Base-by-base conservation (phyloP, 306 rosid genomes). In the Cucumis cinereus region DNA sequence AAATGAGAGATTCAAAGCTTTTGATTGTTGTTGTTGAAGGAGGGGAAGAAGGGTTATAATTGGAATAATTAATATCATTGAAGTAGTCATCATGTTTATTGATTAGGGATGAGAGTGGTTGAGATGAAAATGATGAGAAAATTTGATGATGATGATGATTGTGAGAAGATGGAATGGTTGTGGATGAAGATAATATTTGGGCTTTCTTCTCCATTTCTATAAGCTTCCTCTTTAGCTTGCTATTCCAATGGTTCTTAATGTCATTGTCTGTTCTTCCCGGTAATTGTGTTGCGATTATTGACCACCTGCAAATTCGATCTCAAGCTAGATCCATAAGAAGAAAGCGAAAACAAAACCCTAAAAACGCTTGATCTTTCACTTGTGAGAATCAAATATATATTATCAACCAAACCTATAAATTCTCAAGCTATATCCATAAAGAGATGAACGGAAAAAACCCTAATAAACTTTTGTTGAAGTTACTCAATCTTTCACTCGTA, bases 221-320 rank as follows among this genome's bases (percentile, higher is more conserved):
- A 3, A 70, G 20, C 35, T 70, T 70, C 75, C 50, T 70, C 75
- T 70, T 70, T 6, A 70, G 54, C 24, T 70, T 70, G 75, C 75
- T 70, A 7, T 70, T 70, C 75, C 75, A 70, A 26, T 70, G 75
- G 4, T 70, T 70, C 17, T 70, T 70, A 8, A 70, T 70, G 3
- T 69, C 74, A 1, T 69, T 69, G 22, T 69, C 74, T 0, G 74
- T 69, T 24, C 74, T 69, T 23, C 74, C 75, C 0, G 75, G 75
- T 47, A 70, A 47, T 20, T 70, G 75, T 3, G 23, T 45, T 0
- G 75, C 75, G 0, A 70, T 70, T 14, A 70, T 70, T 1, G 75
- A 70, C 75, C 75, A 70, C 59, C 75, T 70, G 7, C 30, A 14
- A 67, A 2, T 40, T 20, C 35, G 35, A 30, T 30, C n/a, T n/a